Percentiles rank a stretch among this genome's conserved stretches.
These are phyloP conservation scores for Penicillium sp. DNA, from an alignment of 2,329 filamentous ascomycete species.

Conservation along the genomic window DNA sequence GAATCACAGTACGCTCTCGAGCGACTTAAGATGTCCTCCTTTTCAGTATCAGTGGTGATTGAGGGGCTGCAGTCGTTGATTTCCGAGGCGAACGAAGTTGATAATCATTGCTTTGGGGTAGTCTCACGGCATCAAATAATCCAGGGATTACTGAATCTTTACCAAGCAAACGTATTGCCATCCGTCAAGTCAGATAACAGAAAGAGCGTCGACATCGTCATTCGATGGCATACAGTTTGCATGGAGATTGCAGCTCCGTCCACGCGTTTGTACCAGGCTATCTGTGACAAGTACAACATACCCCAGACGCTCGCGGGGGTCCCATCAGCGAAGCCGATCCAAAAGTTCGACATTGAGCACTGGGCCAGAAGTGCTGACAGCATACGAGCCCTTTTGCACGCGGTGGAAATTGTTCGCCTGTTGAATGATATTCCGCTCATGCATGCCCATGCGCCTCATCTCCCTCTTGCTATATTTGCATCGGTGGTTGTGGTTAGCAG, in stretches of 20 bases:
- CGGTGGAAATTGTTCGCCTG: conserved; percentile 14
- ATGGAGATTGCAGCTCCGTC: conserved; percentile 17
- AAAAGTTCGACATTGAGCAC: conserved; percentile 6
- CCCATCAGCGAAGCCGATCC: no score
- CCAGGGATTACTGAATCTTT: conserved; percentile 13
- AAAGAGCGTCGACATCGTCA: conserved; percentile 5
- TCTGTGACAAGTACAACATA: conserved; percentile 5
- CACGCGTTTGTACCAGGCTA: conserved; percentile 11
- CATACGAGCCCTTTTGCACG: conserved; percentile 15
- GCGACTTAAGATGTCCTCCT: conserved; percentile 9
- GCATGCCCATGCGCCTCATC: conserved; percentile 14
- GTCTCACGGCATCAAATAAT: conserved; percentile 10
- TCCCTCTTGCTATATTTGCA: conserved; percentile 17
- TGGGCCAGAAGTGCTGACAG: conserved; percentile 15
- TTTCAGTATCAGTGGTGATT: conserved; percentile 15
- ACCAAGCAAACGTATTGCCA: conserved; percentile 10
- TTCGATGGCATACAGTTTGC: conserved; percentile 19
- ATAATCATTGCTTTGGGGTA: conserved; percentile 8
- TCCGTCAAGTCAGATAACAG: no score
- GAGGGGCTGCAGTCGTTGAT: conserved; percentile 17
- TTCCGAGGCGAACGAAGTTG: conserved; percentile 14
- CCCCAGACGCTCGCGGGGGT: background rate
- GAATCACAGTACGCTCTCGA: background rate
- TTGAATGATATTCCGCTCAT: conserved; percentile 13
- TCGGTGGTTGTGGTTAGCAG: conserved; percentile 14